A percentile compares a stretch with the other conserved stretches of the same genome.
Evolutionary conservation across 2,329 filamentous ascomycete species (phyloP).

Genomic region (Aspergillus spinulosporus): DNA sequence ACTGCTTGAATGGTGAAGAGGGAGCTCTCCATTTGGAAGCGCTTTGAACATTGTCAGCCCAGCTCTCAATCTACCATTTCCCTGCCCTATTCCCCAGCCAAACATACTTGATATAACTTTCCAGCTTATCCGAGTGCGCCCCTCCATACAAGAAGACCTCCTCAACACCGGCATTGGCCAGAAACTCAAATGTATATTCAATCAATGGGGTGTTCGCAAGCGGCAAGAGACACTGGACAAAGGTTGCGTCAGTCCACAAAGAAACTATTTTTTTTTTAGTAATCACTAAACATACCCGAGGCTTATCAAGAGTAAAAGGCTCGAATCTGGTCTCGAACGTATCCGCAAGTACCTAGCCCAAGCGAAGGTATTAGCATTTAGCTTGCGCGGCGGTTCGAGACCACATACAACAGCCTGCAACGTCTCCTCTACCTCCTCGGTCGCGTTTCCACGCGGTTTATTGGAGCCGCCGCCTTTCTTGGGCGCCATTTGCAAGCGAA

Average conservation of each 20-base stretch:
- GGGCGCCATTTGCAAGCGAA: constrained; percentile 33
- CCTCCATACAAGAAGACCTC: constrained; percentile 92
- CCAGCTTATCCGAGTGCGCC: constrained; percentile 80
- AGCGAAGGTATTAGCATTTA: constrained; percentile 16
- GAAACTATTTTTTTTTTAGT: neutral
- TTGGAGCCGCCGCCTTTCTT: constrained; percentile 36
- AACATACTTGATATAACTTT: constrained; percentile 72
- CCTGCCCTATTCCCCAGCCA: neutral
- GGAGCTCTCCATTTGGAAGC: constrained; percentile 71
- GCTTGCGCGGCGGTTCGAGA: neutral
- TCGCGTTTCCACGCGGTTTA: constrained; percentile 40
- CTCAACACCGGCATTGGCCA: constrained; percentile 91
- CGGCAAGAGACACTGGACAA: constrained; percentile 78
- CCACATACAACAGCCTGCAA: constrained; percentile 62
- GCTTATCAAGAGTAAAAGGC: constrained; percentile 84
- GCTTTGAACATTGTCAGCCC: constrained; percentile 32
- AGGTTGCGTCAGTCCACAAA: constrained; percentile 6
- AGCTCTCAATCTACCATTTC: neutral
- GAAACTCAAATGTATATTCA: constrained; percentile 95
- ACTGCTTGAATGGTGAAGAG: constrained; percentile 75
- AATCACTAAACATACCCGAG: constrained; percentile 63
- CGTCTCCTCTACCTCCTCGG: constrained; percentile 62
- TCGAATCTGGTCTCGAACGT: constrained; percentile 90
- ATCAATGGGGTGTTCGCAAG: constrained; percentile 92
- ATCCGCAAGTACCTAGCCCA: constrained; percentile 76